Base-by-base conservation (phyloP, 2,329 filamentous ascomycete genomes). In the Elsinoe arachidis region DNA sequence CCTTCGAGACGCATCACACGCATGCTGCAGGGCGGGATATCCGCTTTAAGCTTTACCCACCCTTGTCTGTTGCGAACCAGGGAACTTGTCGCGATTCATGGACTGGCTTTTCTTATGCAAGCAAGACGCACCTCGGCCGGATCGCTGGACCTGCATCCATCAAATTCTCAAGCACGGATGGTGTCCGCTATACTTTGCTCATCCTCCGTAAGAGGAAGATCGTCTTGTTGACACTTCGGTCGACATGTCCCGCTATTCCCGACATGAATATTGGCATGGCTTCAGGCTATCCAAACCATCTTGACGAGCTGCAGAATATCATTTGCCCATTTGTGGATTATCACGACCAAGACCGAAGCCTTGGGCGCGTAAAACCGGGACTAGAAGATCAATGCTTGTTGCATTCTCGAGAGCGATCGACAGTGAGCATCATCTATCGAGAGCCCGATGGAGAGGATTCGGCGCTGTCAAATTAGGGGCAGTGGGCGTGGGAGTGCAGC, bases 71-170 rank as follows among this genome's bases (percentile, higher is more conserved):
- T 53, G 49, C 33, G 49, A 53, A 53, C 49, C 49, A 53, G 49
- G 34, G 49, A 38, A 38, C 26, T 33, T 35, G 19, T 15, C 34
- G 19, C 49, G 49, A 53, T 14, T 53, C 49, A 53, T 37, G 35
- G 26, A 17, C 49, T 26, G 9, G 9, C 19, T 43, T 11, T 43
- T 14, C 34, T 35, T 53, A 39, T 53, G 49, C 49, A 53, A 26
- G 49, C 49, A 53, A 53, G 33, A 53, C 49, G 49, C 49, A 53
- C 49, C 49, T 53, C 49, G 49, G 49, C 49, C 49, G 49, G 49
- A 38, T 37, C 49, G 49, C 49, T 39, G 49, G 49, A 53, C 49
- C 49, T 53, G 49, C 49, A 26, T 53, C 49, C 49, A 30, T 30
- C 26, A 30, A 30, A 30, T 30, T 30, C 49, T 34, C 21, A 15